phyloP scores from a whole-genome alignment of 169 alveolate species.

The Amoebophrya sp. region DNA sequence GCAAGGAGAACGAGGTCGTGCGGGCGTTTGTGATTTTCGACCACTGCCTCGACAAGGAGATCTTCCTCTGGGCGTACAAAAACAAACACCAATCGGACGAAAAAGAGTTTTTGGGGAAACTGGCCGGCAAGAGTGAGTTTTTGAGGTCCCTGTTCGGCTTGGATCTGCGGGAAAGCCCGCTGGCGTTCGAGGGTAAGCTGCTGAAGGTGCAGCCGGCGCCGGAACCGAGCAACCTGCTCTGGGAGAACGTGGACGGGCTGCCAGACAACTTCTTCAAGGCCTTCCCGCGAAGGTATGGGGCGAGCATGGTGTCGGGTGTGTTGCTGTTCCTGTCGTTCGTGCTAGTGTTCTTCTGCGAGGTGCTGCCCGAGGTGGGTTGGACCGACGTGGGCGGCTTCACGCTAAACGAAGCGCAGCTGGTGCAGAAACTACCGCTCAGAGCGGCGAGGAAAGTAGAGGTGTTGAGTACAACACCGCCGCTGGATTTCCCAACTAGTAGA shows the following conservation, averaged over 20 bases:
- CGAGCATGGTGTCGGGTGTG: background rate
- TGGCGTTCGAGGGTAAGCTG: background rate
- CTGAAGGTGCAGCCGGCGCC: background rate
- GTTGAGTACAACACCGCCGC: too few relatives aligned
- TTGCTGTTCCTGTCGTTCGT: background rate
- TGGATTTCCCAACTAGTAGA: too few relatives aligned
- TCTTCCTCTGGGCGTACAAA: background rate
- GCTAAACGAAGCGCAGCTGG: too few relatives aligned
- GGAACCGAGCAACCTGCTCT: background rate
- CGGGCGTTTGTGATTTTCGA: background rate
- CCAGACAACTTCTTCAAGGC: background rate
- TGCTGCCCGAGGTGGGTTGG: background rate
- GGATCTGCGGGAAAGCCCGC: background rate
- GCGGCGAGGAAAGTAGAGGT: too few relatives aligned
- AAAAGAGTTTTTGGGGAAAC: background rate
- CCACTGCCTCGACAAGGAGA: background rate
- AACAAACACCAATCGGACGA: background rate
- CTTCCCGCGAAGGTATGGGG: background rate
- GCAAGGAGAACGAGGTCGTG: background rate
- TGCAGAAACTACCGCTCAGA: too few relatives aligned
- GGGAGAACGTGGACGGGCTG: background rate
- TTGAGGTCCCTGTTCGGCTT: background rate
- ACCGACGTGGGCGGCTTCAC: too few relatives aligned
- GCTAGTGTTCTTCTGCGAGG: background rate
- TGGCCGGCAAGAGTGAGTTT: background rate